phyloP scores from a whole-genome alignment of 306 rosid genomes.

The Delonix regia region DNA sequence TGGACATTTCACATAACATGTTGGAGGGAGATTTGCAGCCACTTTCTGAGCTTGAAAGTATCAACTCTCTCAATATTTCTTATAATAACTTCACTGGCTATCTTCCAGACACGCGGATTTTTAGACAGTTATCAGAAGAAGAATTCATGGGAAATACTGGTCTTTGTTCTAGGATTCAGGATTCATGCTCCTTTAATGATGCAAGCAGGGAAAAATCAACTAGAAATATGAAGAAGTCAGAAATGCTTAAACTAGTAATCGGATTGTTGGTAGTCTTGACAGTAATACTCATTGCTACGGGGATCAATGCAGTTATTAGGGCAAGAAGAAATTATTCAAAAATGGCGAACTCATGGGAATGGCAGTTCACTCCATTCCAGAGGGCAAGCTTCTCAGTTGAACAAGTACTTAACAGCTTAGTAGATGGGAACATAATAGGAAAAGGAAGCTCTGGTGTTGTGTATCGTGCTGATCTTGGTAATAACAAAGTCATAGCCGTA shows the following conservation, averaged over 20 bases:
- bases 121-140: constrained; percentile 49
- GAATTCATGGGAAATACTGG: constrained; percentile 57
- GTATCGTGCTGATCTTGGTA: constrained; percentile 54
- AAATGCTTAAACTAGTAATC: constrained; percentile 54
- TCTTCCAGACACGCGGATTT: constrained; percentile 61
- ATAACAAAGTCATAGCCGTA: constrained; percentile 65
- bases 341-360: constrained; percentile 53
- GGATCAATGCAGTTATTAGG: constrained; percentile 48
- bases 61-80: constrained; percentile 61
- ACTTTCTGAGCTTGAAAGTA: constrained; percentile 53
- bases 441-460: constrained; percentile 68
- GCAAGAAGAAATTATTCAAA: constrained; percentile 53
- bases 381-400: constrained; percentile 57
- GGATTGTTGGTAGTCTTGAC: constrained; percentile 56
- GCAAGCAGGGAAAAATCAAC: constrained; percentile 22
- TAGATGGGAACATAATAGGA: constrained; percentile 60
- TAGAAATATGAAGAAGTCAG: constrained; percentile 35
- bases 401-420: constrained; percentile 51
- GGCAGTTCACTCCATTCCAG: constrained; percentile 74
- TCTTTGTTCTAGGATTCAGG: constrained; percentile 46
- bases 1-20: constrained; percentile 65
- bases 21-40: constrained; percentile 56
- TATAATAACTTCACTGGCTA: constrained; percentile 55
- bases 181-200: constrained; percentile 50
- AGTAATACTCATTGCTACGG: constrained; percentile 48